A percentile compares a stretch with the other conserved stretches of the same genome.
Evolutionary conservation across 768 basidiomycete species (phyloP).

Genomic region (Infundibulicybe gibba): DNA sequence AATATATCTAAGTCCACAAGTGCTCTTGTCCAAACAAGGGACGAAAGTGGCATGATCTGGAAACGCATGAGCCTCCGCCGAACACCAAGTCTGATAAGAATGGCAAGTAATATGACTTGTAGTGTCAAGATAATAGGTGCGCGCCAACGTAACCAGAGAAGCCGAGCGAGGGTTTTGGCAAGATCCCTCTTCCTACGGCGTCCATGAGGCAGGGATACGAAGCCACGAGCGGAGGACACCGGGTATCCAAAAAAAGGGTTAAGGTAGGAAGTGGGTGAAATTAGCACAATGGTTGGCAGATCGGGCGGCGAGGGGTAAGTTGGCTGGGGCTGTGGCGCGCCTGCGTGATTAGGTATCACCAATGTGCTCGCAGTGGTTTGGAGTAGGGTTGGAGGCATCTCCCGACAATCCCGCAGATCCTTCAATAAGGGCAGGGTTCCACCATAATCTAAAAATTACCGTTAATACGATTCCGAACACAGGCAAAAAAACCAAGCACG

Average conservation of each 20-base stretch:
- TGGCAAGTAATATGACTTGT: slow-evolving; percentile 23
- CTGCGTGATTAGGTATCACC: slow-evolving; percentile 3
- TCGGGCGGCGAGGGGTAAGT: slow-evolving; percentile 10
- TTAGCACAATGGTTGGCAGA: slow-evolving; percentile 13
- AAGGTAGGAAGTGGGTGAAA: slow-evolving; percentile 52
- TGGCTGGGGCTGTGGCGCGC: slow-evolving; percentile 1
- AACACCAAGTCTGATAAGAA: slow-evolving; percentile 22
- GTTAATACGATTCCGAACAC: slow-evolving; percentile 6
- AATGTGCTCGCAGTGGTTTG: slow-evolving; percentile 8
- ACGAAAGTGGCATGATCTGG: background rate
- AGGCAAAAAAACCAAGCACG: slow-evolving; percentile 3
- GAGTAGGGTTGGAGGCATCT: slow-evolving; percentile 16
- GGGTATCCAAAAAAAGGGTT: slow-evolving; percentile 83
- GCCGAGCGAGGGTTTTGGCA: slow-evolving; percentile 49
- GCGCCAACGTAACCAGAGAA: slow-evolving; percentile 71
- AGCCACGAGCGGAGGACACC: slow-evolving; percentile 28
- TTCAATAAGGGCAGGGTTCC: slow-evolving; percentile 53
- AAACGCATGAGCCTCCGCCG: slow-evolving; percentile 13
- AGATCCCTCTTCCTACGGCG: slow-evolving; percentile 71
- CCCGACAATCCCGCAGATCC: slow-evolving; percentile 48
- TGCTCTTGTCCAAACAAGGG: no score
- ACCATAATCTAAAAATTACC: slow-evolving; percentile 53
- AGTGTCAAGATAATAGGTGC: slow-evolving; percentile 32
- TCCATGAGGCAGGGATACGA: slow-evolving; percentile 50
- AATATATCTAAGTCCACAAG: no score